These are phyloP conservation scores for Physcomitrium patens DNA, from an alignment of 225 moss, liverwort and hornwort genomes.

Conservation along the genomic window DNA sequence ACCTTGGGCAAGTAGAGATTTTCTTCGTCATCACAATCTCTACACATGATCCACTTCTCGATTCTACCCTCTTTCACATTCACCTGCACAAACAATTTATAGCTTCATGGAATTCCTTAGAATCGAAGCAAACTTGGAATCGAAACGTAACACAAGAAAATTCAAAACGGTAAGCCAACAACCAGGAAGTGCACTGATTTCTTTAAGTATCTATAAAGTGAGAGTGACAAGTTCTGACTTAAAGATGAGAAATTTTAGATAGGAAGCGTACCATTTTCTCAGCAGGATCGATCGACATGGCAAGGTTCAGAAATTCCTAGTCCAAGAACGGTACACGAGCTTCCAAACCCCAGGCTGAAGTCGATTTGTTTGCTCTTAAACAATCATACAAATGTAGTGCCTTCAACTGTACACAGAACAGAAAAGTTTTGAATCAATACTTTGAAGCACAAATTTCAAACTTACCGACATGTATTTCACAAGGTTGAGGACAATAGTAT, in stretches of 20 bases:
- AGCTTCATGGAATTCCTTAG: not conserved
- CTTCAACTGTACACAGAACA: constrained; percentile 64
- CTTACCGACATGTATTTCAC: not conserved
- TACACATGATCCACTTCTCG: constrained; percentile 78
- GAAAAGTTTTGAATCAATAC: constrained; percentile 1
- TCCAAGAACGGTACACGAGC: constrained; percentile 91
- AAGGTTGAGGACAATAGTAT: not conserved
- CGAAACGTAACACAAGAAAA: too few relatives aligned
- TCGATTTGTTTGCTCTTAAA: constrained; percentile 90
- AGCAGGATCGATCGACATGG: constrained; percentile 84
- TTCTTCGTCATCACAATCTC: constrained; percentile 79
- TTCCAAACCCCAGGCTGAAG: constrained; percentile 93
- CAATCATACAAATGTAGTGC: constrained; percentile 85
- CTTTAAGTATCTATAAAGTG: constrained; percentile 14
- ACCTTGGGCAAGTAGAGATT: constrained; percentile 80
- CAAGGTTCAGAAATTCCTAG: constrained; percentile 69
- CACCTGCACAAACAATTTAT: constrained; percentile 53
- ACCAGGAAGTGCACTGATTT: not conserved
- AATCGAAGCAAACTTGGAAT: too few relatives aligned
- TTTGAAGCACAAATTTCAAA: not conserved
- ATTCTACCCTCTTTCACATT: constrained; percentile 68
- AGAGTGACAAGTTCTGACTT: not conserved
- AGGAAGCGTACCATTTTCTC: constrained; percentile 69
- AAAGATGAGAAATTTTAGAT: not conserved
- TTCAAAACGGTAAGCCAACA: not conserved